Conservation (phyloP, 192 early-diverging fungal species). For the Gamsiella multidivaricata region DNA sequence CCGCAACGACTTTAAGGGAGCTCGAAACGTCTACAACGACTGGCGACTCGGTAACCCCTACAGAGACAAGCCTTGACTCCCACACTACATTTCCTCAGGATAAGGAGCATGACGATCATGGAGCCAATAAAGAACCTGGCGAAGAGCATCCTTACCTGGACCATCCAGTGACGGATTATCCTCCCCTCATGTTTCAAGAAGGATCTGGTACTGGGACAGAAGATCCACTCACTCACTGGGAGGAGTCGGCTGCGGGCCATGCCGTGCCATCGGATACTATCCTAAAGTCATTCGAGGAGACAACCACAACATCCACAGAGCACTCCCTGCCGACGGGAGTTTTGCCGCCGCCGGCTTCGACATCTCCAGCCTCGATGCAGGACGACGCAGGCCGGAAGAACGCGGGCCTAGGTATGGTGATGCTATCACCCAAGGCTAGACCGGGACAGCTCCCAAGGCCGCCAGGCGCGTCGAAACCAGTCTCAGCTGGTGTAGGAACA, state of each 20-base stretch:
- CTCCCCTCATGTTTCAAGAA: slow-evolving; percentile 8
- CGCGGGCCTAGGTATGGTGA: slow-evolving; percentile 36
- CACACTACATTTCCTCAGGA: not conserved
- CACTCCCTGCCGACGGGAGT: not conserved
- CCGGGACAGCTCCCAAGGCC: slow-evolving; percentile 30
- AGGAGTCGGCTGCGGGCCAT: slow-evolving; percentile 1
- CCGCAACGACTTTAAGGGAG: no score
- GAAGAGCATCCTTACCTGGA: not conserved
- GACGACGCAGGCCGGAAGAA: slow-evolving; percentile 36
- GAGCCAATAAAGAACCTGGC: no score
- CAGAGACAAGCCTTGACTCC: not conserved
- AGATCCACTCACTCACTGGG: not conserved
- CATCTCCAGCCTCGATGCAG: slow-evolving; percentile 44
- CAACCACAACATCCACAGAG: not conserved
- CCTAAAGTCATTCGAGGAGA: slow-evolving; percentile 8
- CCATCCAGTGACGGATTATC: not conserved
- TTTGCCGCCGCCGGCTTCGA: slow-evolving; percentile 21
- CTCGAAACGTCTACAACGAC: not conserved
- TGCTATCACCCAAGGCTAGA: slow-evolving; percentile 37
- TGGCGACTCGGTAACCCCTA: not conserved
- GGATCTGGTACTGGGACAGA: slow-evolving; percentile 1
- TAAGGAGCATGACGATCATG: not conserved
- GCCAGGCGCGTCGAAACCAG: slow-evolving; percentile 17
- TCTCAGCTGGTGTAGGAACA: slow-evolving; percentile 22
- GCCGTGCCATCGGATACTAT: not conserved